Conservation (phyloP, 345 rosid genomes). For the Gossypium thurberi region DNA sequence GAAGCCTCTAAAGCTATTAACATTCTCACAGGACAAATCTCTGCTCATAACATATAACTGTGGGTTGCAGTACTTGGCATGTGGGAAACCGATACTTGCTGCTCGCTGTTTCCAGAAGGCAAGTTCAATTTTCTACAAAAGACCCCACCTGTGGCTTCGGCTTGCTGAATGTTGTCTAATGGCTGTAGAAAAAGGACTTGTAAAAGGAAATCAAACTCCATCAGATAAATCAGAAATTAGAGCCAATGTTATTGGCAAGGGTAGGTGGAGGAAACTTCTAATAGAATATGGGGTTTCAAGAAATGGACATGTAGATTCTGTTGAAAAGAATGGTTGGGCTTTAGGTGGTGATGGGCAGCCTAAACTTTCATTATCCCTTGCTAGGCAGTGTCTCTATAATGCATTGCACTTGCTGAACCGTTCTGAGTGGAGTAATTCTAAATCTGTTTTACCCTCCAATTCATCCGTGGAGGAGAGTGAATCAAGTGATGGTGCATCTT, state of each 20-base stretch:
- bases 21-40: slow-evolving; percentile 84
- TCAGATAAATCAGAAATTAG: slow-evolving; percentile 50
- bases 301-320: slow-evolving; percentile 36
- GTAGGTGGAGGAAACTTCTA: slow-evolving; percentile 84
- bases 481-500: slow-evolving; percentile 27
- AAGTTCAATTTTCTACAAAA: slow-evolving; percentile 50
- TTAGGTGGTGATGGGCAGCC: slow-evolving; percentile 42
- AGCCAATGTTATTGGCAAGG: slow-evolving; percentile 73
- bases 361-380: slow-evolving; percentile 67
- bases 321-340: slow-evolving; percentile 27
- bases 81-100: slow-evolving; percentile 82
- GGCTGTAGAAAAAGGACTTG: slow-evolving; percentile 78
- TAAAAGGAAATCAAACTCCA: slow-evolving; percentile 22
- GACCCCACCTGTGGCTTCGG: slow-evolving; percentile 89
- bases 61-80: slow-evolving; percentile 74
- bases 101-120: slow-evolving; percentile 87
- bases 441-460: slow-evolving; percentile 35
- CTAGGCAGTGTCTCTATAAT: slow-evolving; percentile 73
- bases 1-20: slow-evolving; percentile 57
- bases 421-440: slow-evolving; percentile 33
- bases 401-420: slow-evolving; percentile 61
- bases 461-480: slow-evolving; percentile 43
- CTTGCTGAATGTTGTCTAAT: slow-evolving; percentile 88
- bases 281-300: slow-evolving; percentile 38
- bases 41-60: slow-evolving; percentile 73